Base-by-base conservation (phyloP, 345 rosid species). In the Gossypium herbaceum region DNA sequence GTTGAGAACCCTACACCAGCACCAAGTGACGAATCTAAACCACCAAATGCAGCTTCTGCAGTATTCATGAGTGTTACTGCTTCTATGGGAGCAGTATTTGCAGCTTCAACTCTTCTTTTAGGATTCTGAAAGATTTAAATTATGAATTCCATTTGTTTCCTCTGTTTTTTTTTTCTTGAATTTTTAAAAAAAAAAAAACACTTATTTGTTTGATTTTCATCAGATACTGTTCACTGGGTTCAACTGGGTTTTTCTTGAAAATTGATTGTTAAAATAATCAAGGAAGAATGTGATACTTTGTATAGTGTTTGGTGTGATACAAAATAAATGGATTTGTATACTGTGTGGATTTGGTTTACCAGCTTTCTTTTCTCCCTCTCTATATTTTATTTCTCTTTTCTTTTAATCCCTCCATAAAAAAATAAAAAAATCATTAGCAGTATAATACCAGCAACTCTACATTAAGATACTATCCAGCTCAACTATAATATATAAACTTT, bases 1-100 rank as follows among this genome's bases (percentile, higher is more conserved):
- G 72, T 60, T 17, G 89, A 86, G 56, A 62, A 54, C 76, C 97
- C 97, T 25, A 75, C 88, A 74, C 87, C 93, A 24, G 77, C 93
- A 76, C 90, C 97, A 0, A 12, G 73, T 7, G 65, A 71, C 1
- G 70, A 63, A 43, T 39, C 73, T 20, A 45, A 19, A 56, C 79
- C 85, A 1, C 75, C 78, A n/a, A 90, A 41, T 64, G 83, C 88
- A 50, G 92, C 90, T 59, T 79, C 89, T 56, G 75, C 86, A 3
- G 62, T 77, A n/a, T 48, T 79, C 61, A 64, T 74, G 44, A 73
- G 85, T 64, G 72, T 81, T 54, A 7, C 54, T 9, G 79, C 79
- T 78, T 79, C 78, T 1, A 58, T 83, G 44, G 86, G 84, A 80
- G 90, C 89, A n/a, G 15, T 51, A 61, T 79, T 89, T 74, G 68